Evolutionary conservation across 345 rosid species (phyloP), one percentile per base, ranked within the genome.

Genomic region (Eucalyptus regnans): DNA sequence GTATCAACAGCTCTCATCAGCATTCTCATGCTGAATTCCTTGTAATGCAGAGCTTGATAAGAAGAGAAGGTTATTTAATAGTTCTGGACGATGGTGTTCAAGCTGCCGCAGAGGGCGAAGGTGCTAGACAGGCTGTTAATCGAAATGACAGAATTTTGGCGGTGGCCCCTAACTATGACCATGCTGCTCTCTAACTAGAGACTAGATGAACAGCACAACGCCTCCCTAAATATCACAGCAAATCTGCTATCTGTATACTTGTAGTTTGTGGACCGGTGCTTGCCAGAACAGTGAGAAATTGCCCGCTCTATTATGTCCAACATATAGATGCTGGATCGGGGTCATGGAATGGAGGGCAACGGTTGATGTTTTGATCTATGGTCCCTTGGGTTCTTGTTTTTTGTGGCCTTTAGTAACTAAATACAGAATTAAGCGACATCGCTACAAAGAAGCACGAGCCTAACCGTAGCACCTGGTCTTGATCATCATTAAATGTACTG

Each of bases 21-120:
- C 60, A 87, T 27, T 29, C 41, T 29, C 37, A 49, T 85, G 37
- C 33, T 2, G 8, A 37, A 5, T 7, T 22, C 43, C 49, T 87
- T 18, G 62, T 31, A 13, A 51, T 83, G 91, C 98, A 97, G 99
- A 95, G 97, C 94, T 90, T 97, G 97, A 94, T 98, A 52, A 87
- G 96, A 48, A 92, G 96, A 90, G 99, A 97, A 92, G 99, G 99
- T 46, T 95, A 92, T 91, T 92, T 98, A 91, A 94, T 96, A 83
- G 97, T 96, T 90, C 89, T 97, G 88, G 98, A 97, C 56, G 96
- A 95, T 41, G 98, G 97, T 58, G 91, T 89, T 86, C 95, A 91
- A 90, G 89, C 91, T 33, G 89, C 90, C 18, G 94, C 91, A 54
- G 94, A 76, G 33, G 95, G 91, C 3, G 95, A 93, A 54, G 95